A percentile compares a stretch with the other conserved stretches of the same genome.
phyloP scores from a whole-genome alignment of 176 grass and related monocot species.

The Phragmites australis region DNA sequence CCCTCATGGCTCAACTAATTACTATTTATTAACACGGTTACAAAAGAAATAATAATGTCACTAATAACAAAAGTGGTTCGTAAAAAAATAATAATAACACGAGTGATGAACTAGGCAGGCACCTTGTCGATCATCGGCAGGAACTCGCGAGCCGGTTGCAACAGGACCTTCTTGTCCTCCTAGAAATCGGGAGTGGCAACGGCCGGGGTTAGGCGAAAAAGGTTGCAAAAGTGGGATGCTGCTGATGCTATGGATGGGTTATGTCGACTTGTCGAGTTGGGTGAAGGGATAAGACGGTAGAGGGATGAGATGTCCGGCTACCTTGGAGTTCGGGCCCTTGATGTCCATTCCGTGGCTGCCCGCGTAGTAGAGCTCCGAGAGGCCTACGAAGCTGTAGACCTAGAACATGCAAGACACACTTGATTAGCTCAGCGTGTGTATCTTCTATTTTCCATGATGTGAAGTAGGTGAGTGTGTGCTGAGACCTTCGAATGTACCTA shows the following conservation, averaged over 20 bases:
- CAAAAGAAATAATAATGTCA: neutral
- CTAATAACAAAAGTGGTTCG: neutral
- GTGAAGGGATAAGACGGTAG: neutral
- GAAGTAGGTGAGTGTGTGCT: too few species aligned
- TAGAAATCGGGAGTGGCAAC: neutral
- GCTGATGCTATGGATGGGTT: neutral
- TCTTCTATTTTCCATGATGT: too few species aligned
- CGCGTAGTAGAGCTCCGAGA: conserved; percentile 89
- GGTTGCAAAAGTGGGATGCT: neutral
- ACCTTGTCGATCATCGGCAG: conserved; percentile 84
- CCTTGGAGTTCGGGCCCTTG: conserved; percentile 74
- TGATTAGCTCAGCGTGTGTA: neutral
- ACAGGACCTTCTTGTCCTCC: conserved; percentile 40
- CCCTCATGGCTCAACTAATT: conserved; percentile 42
- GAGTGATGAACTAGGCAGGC: neutral
- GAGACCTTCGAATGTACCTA: conserved; percentile 18
- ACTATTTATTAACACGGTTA: neutral
- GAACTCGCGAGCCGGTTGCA: conserved; percentile 92
- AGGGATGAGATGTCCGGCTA: conserved; percentile 2
- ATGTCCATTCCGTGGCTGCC: conserved; percentile 99
- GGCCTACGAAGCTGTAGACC: conserved; percentile 68
- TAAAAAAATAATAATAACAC: too few species aligned
- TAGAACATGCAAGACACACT: neutral
- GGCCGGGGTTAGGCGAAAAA: conserved; percentile 28
- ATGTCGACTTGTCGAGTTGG: neutral